phyloP scores from a whole-genome alignment of 2,329 filamentous ascomycete species.

The Hypoxylon sp. region DNA sequence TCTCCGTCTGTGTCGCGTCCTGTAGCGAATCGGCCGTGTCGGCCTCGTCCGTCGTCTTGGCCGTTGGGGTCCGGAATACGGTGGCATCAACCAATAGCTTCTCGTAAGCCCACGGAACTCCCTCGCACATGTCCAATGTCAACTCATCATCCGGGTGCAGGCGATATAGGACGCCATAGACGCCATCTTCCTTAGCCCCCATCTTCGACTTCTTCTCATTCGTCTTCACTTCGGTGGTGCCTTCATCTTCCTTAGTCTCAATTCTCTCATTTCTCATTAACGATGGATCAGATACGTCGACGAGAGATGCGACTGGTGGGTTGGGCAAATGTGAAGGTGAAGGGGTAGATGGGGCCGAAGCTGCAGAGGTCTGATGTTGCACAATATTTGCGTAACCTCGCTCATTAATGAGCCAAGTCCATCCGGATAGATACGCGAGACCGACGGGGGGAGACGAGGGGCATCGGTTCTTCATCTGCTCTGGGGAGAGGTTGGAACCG shows the following conservation, averaged over 20 bases:
- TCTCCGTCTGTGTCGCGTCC: neutral
- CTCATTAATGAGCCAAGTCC: constrained; percentile 76
- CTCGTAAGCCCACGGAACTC: constrained; percentile 73
- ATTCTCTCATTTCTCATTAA: neutral
- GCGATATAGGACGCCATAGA: constrained; percentile 72
- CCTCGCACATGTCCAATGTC: constrained; percentile 70
- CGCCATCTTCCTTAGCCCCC: constrained; percentile 54
- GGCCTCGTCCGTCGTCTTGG: neutral
- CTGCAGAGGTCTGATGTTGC: constrained; percentile 23
- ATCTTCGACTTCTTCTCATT: constrained; percentile 26
- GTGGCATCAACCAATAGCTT: constrained; percentile 63
- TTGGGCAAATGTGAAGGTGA: neutral
- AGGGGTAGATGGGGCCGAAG: neutral
- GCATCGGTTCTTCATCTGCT: constrained; percentile 76
- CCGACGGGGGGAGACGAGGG: constrained; percentile 69
- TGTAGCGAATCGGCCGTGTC: constrained; percentile 26
- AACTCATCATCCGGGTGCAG: constrained; percentile 66
- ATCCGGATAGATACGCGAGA: constrained; percentile 69
- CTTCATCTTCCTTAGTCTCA: neutral
- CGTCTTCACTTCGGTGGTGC: constrained; percentile 38
- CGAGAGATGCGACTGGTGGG: neutral
- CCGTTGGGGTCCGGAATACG: neutral
- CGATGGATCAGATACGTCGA: neutral
- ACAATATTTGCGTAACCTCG: constrained; percentile 80
- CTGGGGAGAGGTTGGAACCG: constrained; percentile 77